A percentile compares a stretch with the other conserved stretches of the same genome.
phyloP scores from a whole-genome alignment of 1,139 yeast genomes.

The Scheffersomyces illinoinensis region DNA sequence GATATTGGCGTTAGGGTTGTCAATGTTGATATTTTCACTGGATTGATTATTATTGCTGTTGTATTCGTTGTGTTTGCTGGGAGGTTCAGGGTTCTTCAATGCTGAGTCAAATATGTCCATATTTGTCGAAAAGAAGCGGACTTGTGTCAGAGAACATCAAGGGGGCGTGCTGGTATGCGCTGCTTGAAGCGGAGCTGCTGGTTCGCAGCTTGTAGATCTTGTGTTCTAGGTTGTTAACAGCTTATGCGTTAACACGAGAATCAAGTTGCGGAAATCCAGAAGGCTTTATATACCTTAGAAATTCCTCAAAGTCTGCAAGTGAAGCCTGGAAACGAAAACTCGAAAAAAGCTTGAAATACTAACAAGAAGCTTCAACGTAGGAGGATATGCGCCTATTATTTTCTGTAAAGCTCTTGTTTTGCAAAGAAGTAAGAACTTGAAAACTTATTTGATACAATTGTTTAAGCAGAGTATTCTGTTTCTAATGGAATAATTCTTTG shows the following conservation, averaged over 20 bases:
- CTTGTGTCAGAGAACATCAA: background rate
- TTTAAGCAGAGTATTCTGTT: background rate
- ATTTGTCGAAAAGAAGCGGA: background rate
- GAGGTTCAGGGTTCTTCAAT: conserved; percentile 32
- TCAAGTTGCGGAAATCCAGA: background rate
- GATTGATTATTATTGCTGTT: background rate
- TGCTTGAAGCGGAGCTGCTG: background rate
- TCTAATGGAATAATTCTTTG: too few relatives aligned
- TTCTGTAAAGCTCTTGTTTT: too few relatives aligned
- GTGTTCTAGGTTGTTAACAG: background rate
- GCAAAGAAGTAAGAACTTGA: too few relatives aligned
- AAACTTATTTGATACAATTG: background rate
- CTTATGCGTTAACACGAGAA: background rate
- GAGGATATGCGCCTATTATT: too few relatives aligned
- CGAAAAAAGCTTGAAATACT: too few relatives aligned
- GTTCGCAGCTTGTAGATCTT: background rate
- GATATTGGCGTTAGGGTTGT: background rate
- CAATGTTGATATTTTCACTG: background rate
- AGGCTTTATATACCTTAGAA: background rate
- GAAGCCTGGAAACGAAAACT: too few relatives aligned
- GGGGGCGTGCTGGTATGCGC: background rate
- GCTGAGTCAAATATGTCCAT: conserved; percentile 32
- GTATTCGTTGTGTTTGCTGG: conserved; percentile 18
- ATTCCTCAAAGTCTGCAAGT: too few relatives aligned
- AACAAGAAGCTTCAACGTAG: too few relatives aligned